Evolutionary conservation across 768 basidiomycete genomes (phyloP).

Genomic region (Suillus tomentosus): DNA sequence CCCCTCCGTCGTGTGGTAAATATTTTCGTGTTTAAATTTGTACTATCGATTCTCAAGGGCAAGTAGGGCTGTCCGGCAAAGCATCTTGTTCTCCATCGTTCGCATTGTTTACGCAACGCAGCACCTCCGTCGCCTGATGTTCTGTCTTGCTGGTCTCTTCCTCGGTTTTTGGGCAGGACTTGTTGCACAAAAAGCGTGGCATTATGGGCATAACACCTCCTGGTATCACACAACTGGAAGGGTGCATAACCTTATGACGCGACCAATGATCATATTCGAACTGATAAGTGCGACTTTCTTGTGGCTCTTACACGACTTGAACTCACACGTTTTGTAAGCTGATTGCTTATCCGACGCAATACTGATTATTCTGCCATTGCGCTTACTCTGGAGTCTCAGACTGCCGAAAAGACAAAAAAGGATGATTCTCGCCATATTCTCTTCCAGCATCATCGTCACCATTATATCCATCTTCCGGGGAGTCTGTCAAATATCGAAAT

Average conservation of each 20-base stretch:
- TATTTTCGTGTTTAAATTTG: neutral
- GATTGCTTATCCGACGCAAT: conserved; percentile 10
- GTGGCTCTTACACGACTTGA: neutral
- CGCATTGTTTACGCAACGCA: conserved; percentile 20
- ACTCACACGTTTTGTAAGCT: neutral
- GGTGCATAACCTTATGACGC: neutral
- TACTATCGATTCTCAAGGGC: neutral
- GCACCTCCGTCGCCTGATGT: conserved; percentile 14
- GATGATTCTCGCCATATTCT: conserved; percentile 12
- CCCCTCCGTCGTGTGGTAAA: conserved; percentile 20
- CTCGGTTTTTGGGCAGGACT: conserved; percentile 11
- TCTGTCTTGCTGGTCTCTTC: conserved; percentile 16
- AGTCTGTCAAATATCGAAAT: conserved; percentile 1
- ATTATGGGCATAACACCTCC: neutral
- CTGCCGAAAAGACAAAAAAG: conserved; percentile 11
- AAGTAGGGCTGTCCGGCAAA: conserved; percentile 24
- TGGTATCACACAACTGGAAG: conserved; percentile 3
- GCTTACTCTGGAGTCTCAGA: conserved; percentile 13
- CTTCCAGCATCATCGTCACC: conserved; percentile 3
- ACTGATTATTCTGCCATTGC: conserved; percentile 5
- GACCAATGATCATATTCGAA: neutral
- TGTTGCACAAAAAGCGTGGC: conserved; percentile 9
- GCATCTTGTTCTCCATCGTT: conserved; percentile 22
- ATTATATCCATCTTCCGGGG: conserved; percentile 7
- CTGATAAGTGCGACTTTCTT: conserved; percentile 6